Conservation (phyloP, 1,139 yeast genomes). For the Yamadazyma conglobata region DNA sequence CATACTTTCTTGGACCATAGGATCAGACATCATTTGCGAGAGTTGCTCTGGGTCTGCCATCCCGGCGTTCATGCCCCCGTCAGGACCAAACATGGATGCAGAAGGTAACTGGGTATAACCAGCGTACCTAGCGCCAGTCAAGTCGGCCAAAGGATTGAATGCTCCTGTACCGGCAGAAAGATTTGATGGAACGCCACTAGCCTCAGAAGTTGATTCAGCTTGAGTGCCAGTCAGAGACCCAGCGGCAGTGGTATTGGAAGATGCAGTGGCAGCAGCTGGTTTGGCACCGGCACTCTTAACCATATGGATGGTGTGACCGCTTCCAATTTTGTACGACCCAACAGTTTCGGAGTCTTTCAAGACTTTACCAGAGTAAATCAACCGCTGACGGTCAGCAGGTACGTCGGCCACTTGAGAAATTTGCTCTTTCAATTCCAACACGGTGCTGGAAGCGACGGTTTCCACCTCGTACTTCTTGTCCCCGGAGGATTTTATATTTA, state of each 20-base stretch:
- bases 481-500: conserved; percentile 53
- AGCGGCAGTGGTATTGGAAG: conserved; percentile 16
- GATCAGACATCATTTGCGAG: conserved; percentile 72
- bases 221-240: conserved; percentile 19
- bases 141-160: conserved; percentile 84
- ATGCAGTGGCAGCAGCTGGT: conserved; percentile 18
- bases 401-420: conserved; percentile 60
- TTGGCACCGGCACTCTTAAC: conserved; percentile 59
- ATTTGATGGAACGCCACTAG: conserved; percentile 55
- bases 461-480: conserved; percentile 73
- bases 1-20: conserved; percentile 78
- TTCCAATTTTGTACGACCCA: conserved; percentile 72
- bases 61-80: conserved; percentile 75
- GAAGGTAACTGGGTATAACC: conserved; percentile 87
- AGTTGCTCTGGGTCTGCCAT: conserved; percentile 76
- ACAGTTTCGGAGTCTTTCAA: conserved; percentile 79
- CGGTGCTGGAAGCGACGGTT: conserved; percentile 52
- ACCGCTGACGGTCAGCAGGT: conserved; percentile 74
- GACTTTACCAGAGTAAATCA: conserved; percentile 92
- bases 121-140: conserved; percentile 94
- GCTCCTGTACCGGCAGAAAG: conserved; percentile 87
- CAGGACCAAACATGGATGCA: conserved; percentile 90
- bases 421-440: conserved; percentile 64
- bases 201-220: conserved; percentile 15
- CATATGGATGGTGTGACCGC: conserved; percentile 84